Evolutionary conservation across 371 early-diverging fungal genomes (phyloP).

Genomic region (Mucor velutinosus): DNA sequence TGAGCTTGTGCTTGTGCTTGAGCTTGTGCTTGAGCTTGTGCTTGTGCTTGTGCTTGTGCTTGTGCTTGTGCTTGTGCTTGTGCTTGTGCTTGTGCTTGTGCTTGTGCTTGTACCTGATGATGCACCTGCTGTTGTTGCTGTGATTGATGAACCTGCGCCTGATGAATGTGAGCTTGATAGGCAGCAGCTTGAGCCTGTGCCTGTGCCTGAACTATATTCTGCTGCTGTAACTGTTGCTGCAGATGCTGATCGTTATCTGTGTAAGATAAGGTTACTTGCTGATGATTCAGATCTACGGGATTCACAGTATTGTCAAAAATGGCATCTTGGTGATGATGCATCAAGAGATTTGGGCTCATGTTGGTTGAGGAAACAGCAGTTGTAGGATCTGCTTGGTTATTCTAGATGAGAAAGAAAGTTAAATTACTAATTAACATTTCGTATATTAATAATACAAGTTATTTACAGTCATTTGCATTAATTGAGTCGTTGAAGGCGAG

Average conservation of each 20-base stretch:
- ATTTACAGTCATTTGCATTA: slow-evolving; percentile 11
- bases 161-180: background rate
- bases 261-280: background rate
- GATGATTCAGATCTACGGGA: background rate
- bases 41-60: background rate
- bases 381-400: background rate
- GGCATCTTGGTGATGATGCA: slow-evolving; percentile 11
- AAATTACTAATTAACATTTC: background rate
- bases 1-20: slow-evolving; percentile 10
- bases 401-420: background rate
- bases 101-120: slow-evolving; percentile 12
- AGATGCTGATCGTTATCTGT: background rate
- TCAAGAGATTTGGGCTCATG: background rate
- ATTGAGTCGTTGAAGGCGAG: slow-evolving; percentile 8
- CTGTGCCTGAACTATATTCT: slow-evolving; percentile 15
- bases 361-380: background rate
- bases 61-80: background rate
- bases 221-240: slow-evolving; percentile 14
- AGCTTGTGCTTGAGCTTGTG: background rate
- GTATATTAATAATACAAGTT: background rate
- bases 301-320: background rate
- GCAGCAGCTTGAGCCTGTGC: slow-evolving; percentile 11
- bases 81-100: slow-evolving; percentile 8
- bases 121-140: slow-evolving; percentile 14
- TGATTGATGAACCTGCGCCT: background rate